Conservation (phyloP, 495 filamentous ascomycete genomes). For the Penicillium simplicissimum region DNA sequence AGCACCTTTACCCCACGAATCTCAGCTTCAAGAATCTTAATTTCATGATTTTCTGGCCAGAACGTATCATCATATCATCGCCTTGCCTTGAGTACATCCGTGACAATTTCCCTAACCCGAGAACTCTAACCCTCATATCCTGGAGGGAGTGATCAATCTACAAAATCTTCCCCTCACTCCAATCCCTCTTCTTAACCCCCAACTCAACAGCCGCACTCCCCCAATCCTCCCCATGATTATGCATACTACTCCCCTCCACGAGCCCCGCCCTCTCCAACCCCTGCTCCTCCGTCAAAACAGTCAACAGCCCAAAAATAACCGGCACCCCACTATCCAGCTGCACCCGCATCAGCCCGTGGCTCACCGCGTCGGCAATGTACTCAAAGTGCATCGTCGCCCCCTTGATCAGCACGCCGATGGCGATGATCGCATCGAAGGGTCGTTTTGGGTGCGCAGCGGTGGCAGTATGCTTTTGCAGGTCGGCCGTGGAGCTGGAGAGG, state of each 20-base stretch:
- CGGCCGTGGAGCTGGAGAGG: constrained; percentile 65
- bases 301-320: constrained; percentile 90
- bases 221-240: constrained; percentile 91
- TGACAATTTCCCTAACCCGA: neutral
- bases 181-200: constrained; percentile 45
- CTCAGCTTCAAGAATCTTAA: constrained; percentile 10
- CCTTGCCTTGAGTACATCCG: neutral
- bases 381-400: constrained; percentile 99
- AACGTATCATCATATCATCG: neutral
- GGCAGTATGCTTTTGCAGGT: constrained; percentile 48
- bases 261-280: constrained; percentile 83
- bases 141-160: constrained; percentile 13
- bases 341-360: constrained; percentile 89
- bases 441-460: constrained; percentile 43
- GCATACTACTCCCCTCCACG: constrained; percentile 48
- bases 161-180: constrained; percentile 48
- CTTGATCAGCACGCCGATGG: constrained; percentile 95
- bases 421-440: constrained; percentile 90
- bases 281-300: constrained; percentile 85
- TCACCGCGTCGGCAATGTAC: constrained; percentile 91
- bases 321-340: constrained; percentile 85
- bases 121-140: neutral
- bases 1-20: constrained; percentile 10
- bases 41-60: constrained; percentile 18
- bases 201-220: constrained; percentile 62